Evolutionary conservation across 805 yeast species (phyloP).

Genomic region (Zygosaccharomyces bisporus): DNA sequence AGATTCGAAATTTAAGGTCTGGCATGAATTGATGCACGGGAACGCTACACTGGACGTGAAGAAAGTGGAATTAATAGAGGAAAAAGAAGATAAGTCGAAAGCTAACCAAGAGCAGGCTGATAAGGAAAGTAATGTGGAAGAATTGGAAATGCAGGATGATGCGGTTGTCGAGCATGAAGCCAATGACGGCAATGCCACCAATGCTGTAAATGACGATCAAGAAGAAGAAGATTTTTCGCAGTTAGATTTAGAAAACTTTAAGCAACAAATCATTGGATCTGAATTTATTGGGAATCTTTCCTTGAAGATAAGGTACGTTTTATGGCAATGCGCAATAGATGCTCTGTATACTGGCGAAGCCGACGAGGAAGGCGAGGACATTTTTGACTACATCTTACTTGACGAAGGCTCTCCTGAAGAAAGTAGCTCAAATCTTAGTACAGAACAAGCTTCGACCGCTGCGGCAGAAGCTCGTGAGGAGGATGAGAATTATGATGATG

Average conservation of each 20-base stretch:
- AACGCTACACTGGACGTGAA: constrained; percentile 30
- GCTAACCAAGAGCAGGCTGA: background rate
- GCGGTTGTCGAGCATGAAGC: constrained; percentile 1
- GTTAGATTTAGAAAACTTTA: constrained; percentile 40
- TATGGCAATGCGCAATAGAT: constrained; percentile 59
- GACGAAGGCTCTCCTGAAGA: constrained; percentile 14
- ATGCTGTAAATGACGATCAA: constrained; percentile 6
- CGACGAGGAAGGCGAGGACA: constrained; percentile 18
- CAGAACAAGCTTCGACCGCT: background rate
- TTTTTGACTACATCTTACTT: constrained; percentile 16
- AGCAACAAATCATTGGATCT: constrained; percentile 42
- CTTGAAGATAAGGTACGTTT: constrained; percentile 58
- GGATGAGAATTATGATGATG: constrained; percentile 19
- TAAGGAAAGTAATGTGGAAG: constrained; percentile 5
- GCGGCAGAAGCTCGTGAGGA: constrained; percentile 7
- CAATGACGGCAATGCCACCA: constrained; percentile 6
- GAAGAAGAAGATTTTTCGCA: constrained; percentile 37
- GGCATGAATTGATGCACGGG: constrained; percentile 45
- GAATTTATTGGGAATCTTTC: constrained; percentile 54
- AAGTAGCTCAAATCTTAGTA: constrained; percentile 4
- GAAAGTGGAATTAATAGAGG: constrained; percentile 19
- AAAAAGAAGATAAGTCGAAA: constrained; percentile 4
- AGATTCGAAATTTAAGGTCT: constrained; percentile 33
- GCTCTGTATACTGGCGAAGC: constrained; percentile 29
- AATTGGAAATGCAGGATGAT: constrained; percentile 1